Evolutionary conservation across 495 filamentous ascomycete genomes (phyloP).

Genomic region (Immersiella caudata): DNA sequence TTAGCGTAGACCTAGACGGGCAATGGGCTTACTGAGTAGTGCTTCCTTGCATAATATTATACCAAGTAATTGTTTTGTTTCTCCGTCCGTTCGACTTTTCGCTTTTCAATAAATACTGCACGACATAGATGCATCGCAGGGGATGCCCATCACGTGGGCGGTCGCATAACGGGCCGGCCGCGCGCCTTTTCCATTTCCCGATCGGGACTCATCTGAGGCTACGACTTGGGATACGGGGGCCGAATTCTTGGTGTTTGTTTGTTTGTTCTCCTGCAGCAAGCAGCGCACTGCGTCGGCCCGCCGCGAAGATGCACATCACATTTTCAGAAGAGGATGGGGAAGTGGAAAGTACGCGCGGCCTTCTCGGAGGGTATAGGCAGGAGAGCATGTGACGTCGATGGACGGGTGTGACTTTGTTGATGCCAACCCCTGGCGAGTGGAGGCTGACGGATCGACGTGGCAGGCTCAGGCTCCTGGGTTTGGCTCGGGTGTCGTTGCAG

Average conservation of each 20-base stretch:
- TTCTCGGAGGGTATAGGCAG: neutral
- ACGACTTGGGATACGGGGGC: neutral
- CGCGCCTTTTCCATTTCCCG: neutral
- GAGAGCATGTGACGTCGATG: neutral
- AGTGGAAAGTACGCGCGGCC: no score
- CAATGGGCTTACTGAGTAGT: neutral
- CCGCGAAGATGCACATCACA: no score
- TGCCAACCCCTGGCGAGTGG: neutral
- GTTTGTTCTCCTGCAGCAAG: neutral
- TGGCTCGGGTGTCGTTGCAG: neutral
- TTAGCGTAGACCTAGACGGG: neutral
- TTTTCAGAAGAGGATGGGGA: no score
- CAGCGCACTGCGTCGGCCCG: neutral
- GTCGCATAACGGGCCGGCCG: slow-evolving; percentile 34
- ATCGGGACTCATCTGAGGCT: slow-evolving; percentile 17
- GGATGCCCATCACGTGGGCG: slow-evolving; percentile 38
- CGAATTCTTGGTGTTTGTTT: slow-evolving; percentile 4
- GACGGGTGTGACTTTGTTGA: neutral
- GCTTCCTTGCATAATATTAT: neutral
- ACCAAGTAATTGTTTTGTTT: slow-evolving; percentile 3
- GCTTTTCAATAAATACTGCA: slow-evolving; percentile 36
- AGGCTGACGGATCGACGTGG: neutral
- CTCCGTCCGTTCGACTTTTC: slow-evolving; percentile 8
- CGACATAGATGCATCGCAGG: slow-evolving; percentile 46
- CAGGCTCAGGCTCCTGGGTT: neutral